Evolutionary conservation across 768 basidiomycete genomes (phyloP).

Genomic region (Tricholoma hemisulphureum): DNA sequence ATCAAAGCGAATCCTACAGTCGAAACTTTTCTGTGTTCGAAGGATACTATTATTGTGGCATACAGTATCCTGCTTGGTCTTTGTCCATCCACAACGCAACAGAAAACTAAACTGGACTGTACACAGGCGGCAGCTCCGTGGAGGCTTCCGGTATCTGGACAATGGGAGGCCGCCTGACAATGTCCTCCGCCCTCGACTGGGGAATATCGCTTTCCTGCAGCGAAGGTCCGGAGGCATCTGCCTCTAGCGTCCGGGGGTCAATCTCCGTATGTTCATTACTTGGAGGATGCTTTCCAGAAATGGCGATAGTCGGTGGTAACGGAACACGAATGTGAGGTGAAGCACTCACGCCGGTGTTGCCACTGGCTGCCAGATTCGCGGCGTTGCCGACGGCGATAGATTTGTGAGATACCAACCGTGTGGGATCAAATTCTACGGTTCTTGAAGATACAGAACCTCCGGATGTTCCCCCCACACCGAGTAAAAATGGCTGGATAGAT

Average conservation of each 20-base stretch:
- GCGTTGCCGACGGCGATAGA: background rate
- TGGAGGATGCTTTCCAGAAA: background rate
- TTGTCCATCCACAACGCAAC: background rate
- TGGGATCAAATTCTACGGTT: slow-evolving; percentile 3
- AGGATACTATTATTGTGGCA: background rate
- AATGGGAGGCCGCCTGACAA: background rate
- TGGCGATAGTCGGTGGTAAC: background rate
- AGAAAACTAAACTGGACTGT: slow-evolving; percentile 23
- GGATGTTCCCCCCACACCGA: background rate
- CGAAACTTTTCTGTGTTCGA: too few relatives aligned
- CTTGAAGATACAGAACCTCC: background rate
- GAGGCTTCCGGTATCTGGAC: background rate
- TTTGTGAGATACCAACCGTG: slow-evolving; percentile 7
- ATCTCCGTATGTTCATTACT: background rate
- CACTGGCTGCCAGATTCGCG: background rate
- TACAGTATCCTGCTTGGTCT: background rate
- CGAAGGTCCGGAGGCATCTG: background rate
- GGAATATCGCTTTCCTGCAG: background rate
- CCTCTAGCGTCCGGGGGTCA: background rate
- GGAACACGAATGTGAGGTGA: background rate
- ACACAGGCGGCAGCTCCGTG: slow-evolving; percentile 32
- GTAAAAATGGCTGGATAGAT: slow-evolving; percentile 5
- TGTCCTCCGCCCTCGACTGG: background rate
- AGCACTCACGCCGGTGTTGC: background rate
- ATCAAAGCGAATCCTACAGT: too few relatives aligned